phyloP scores from a whole-genome alignment of 352 stramenopile species.

The Blastocystis sp. region DNA sequence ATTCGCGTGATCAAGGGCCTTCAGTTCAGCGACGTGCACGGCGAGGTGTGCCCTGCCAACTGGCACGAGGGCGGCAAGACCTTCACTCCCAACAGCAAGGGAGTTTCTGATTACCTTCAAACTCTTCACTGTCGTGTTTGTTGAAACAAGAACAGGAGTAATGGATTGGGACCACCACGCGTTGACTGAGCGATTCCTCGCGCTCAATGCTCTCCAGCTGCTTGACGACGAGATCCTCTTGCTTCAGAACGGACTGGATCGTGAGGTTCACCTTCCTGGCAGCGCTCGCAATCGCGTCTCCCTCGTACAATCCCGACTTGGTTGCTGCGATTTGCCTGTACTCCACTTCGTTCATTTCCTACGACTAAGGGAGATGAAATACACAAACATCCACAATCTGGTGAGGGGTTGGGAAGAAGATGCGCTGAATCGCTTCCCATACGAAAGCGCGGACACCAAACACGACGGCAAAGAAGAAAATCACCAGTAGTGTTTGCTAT shows the following conservation, averaged over 20 bases:
- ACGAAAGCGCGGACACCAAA: background rate
- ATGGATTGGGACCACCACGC: conserved; percentile 45
- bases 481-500: conserved; percentile 15
- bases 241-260: conserved; percentile 49
- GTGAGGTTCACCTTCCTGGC: conserved; percentile 44
- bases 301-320: background rate
- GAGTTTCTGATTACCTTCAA: conserved; percentile 62
- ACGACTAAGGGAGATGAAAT: background rate
- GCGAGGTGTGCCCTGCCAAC: conserved; percentile 70
- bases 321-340: background rate
- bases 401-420: background rate
- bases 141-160: conserved; percentile 25
- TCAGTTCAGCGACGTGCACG: conserved; percentile 63
- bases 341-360: conserved; percentile 47
- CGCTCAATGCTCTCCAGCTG: conserved; percentile 68
- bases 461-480: conserved; percentile 45
- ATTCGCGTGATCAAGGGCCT: conserved; percentile 73
- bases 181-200: conserved; percentile 3
- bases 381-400: conserved; percentile 37
- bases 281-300: background rate
- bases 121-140: conserved; percentile 39
- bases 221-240: conserved; percentile 36
- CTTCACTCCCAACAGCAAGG: conserved; percentile 29
- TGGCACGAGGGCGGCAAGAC: conserved; percentile 70
- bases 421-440: background rate